Evolutionary conservation across 257 asterid species (phyloP).

Genomic region (Plantago ovata): DNA sequence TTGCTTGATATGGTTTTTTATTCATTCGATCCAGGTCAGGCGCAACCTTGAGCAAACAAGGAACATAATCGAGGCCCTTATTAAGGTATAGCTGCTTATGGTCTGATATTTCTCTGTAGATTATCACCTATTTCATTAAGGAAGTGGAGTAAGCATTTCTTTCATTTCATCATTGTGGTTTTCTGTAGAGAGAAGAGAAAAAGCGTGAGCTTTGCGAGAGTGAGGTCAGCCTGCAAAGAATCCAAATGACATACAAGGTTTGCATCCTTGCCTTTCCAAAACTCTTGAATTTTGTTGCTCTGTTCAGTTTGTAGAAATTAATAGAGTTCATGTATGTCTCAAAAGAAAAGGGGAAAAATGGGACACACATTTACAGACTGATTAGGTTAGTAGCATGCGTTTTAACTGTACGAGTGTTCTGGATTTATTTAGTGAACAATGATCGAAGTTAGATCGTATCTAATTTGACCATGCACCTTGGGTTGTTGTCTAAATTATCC

Average conservation of each 20-base stretch:
- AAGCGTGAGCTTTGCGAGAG: slow-evolving; percentile 83
- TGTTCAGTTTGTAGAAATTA: background rate
- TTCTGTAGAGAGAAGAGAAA: slow-evolving; percentile 88
- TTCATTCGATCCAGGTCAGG: slow-evolving; percentile 64
- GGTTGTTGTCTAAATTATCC: no score
- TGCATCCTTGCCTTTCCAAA: slow-evolving; percentile 16
- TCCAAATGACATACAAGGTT: slow-evolving; percentile 92
- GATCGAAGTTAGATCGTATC: no score
- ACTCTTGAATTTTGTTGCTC: slow-evolving; percentile 2
- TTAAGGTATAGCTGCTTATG: slow-evolving; percentile 47
- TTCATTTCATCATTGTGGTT: slow-evolving; percentile 16
- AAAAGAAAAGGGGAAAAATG: no score
- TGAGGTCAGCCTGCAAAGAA: slow-evolving; percentile 84
- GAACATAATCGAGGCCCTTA: slow-evolving; percentile 71
- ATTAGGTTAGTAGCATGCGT: no score
- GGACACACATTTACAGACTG: no score
- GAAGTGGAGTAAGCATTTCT: slow-evolving; percentile 6
- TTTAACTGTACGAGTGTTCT: no score
- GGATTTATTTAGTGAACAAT: no score
- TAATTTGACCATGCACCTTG: no score
- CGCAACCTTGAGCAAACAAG: slow-evolving; percentile 98
- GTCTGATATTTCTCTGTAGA: background rate
- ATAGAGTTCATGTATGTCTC: no score
- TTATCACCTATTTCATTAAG: slow-evolving; percentile 12
- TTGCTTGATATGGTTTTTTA: slow-evolving; percentile 18